Evolutionary conservation across 306 rosid species (phyloP).

Genomic region (Geum urbanum): DNA sequence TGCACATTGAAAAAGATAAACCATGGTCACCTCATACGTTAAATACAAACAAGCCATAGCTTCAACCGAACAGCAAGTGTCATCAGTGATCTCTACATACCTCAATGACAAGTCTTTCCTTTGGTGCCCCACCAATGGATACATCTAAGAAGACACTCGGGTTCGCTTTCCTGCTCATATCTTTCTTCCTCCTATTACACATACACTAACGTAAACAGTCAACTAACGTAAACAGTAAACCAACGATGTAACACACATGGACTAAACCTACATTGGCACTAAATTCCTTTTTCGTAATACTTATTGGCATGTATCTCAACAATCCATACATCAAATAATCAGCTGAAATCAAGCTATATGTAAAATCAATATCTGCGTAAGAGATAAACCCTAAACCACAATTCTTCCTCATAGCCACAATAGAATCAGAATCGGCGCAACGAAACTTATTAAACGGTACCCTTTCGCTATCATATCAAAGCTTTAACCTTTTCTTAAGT

Average conservation of each 20-base stretch:
- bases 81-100: constrained; percentile 30
- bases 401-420: background rate
- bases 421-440: background rate
- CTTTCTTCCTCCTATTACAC: constrained; percentile 31
- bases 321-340: background rate
- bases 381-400: constrained; percentile 34
- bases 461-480: background rate
- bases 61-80: constrained; percentile 3
- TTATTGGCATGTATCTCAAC: background rate
- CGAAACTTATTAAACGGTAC: background rate
- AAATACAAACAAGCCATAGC: constrained; percentile 14
- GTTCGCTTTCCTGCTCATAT: constrained; percentile 68
- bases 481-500: background rate
- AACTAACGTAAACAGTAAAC: constrained; percentile 10
- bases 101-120: constrained; percentile 64
- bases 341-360: background rate
- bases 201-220: background rate
- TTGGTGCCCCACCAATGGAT: constrained; percentile 64
- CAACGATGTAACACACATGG: background rate
- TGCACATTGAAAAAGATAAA: constrained; percentile 40
- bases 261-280: background rate
- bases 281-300: background rate
- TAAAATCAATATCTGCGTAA: background rate
- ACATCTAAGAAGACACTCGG: constrained; percentile 73
- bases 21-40: background rate